Base-by-base conservation (phyloP, 2,329 filamentous ascomycete species). In the Aspergillus viridinutans region DNA sequence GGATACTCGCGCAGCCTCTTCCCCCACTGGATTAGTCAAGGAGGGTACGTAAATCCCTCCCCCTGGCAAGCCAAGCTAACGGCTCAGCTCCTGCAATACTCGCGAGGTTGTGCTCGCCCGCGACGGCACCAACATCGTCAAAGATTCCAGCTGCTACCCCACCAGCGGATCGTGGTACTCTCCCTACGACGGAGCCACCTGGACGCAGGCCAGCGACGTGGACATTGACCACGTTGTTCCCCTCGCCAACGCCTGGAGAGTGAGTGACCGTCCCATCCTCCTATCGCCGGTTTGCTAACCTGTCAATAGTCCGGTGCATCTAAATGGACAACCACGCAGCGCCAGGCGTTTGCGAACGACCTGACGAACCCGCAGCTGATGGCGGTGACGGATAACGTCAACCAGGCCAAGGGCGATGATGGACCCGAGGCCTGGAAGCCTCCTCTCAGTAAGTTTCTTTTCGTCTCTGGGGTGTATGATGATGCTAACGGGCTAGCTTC, bases 201-300 rank as follows among this genome's bases (percentile, higher is more conserved):
- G 88, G 87, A 87, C 84, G 0, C 76, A 78, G 0, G 83, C 89
- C 1, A 82, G 80, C 20, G 88, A 92, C 64, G 72, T 94, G 1
- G 89, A 93, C 64, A 93, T 94, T 58, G 90, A 94, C 71, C 90
- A 94, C 71, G 81, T 94, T 75, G 89, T 95, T 2, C 90, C 90
- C 0, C 72, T 95, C 59, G 87, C 87, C 69, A 90, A 92, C 67
- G 89, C 90, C 4, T 93, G 89, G 90, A 85, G 88, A 83, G 90
- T 69, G 49, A 4, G 52, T 38, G 23, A 20, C 10, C 5, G 29
- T 10, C 9, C 20, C 3, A 23, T 8, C 3, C 21, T 7, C 3
- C 29, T 6, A 38, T 7, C 5, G 3, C 0, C 5, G 6, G 17
- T 10, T 28, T 40, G 10, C 17, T 38, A 14, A 42, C 23, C 10